These are phyloP conservation scores for Herpetospermum pedunculosum DNA, from an alignment of 306 rosid genomes.

Conservation along the genomic window DNA sequence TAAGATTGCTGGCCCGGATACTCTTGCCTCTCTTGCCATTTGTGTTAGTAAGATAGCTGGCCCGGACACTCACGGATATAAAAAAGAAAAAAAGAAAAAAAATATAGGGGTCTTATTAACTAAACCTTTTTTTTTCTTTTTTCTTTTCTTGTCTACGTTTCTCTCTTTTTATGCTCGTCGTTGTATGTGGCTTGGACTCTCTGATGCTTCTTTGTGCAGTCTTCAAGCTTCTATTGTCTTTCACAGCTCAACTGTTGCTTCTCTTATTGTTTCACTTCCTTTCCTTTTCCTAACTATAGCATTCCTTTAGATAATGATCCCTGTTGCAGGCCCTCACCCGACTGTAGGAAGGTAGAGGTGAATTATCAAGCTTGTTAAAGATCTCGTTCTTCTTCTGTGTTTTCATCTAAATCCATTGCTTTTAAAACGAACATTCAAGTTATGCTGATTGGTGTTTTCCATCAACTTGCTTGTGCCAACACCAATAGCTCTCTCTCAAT, in stretches of 20 bases:
- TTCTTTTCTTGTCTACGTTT: neutral
- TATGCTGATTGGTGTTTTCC: neutral
- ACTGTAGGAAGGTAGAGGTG: neutral
- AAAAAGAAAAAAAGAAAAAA: too few relatives aligned
- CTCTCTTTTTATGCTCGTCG: neutral
- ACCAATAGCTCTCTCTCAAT: neutral
- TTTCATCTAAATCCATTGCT: neutral
- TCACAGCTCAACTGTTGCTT: neutral
- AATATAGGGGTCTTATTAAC: neutral
- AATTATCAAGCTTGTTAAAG: neutral
- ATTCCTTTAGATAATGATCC: neutral
- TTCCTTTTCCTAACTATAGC: neutral
- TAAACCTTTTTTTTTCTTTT: too few relatives aligned
- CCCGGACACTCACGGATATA: too few relatives aligned
- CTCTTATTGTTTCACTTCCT: neutral
- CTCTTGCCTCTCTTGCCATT: neutral
- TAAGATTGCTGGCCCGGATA: too few relatives aligned
- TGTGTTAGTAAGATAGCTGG: neutral
- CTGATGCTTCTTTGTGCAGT: neutral
- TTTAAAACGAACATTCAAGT: neutral
- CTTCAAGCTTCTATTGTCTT: neutral
- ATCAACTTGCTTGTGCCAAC: neutral
- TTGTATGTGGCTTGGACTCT: neutral
- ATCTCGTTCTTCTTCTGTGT: neutral
- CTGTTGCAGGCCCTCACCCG: neutral